phyloP scores from a whole-genome alignment of 2,329 filamentous ascomycete species.

The Microcyclosporella mali region DNA sequence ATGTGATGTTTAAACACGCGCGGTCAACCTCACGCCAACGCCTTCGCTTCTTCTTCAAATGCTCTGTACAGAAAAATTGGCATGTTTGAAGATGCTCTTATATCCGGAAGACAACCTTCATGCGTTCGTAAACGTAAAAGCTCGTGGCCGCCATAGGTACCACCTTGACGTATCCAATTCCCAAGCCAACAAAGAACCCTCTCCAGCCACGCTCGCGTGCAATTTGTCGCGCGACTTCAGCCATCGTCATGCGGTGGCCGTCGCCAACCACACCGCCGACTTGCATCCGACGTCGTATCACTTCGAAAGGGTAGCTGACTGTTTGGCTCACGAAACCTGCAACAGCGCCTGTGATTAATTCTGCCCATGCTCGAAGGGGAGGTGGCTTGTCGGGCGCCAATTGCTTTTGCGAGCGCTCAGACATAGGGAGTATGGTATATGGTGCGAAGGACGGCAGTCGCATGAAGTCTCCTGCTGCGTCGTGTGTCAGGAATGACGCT shows the following conservation, averaged over 20 bases:
- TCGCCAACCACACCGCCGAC: conserved; percentile 92
- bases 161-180: conserved; percentile 92
- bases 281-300: conserved; percentile 89
- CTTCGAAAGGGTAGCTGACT: conserved; percentile 86
- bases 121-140: conserved; percentile 62
- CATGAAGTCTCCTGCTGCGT: conserved; percentile 78
- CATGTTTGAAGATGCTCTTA: conserved; percentile 6
- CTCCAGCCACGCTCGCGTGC: conserved; percentile 66
- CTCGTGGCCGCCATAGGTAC: conserved; percentile 77
- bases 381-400: conserved; percentile 52
- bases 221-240: conserved; percentile 71
- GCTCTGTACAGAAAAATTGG: not conserved
- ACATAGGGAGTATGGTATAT: conserved; percentile 68
- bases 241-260: conserved; percentile 68
- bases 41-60: not conserved
- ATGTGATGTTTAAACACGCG: not conserved
- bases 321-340: conserved; percentile 89
- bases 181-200: conserved; percentile 88
- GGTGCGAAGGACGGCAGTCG: conserved; percentile 60
- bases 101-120: conserved; percentile 52
- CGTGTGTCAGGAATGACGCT: conserved; percentile 91
- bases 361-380: conserved; percentile 76
- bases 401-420: conserved; percentile 33
- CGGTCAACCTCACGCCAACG: not conserved
- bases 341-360: conserved; percentile 75